phyloP scores from a whole-genome alignment of 2,329 filamentous ascomycete species.

The Cladosporium phlei region DNA sequence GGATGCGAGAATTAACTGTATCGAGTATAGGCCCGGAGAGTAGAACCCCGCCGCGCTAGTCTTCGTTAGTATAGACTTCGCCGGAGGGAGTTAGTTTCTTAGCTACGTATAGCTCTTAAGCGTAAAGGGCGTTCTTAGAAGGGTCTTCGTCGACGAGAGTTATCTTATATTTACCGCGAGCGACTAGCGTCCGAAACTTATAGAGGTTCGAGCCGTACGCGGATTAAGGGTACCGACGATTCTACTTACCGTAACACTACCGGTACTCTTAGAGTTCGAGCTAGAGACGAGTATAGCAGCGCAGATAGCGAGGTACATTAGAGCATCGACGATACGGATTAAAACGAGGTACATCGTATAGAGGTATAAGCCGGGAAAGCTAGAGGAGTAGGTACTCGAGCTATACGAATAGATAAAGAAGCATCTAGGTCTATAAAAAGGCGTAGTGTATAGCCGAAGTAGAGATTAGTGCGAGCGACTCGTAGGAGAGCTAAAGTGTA shows the following conservation, averaged over 20 bases:
- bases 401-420: neutral
- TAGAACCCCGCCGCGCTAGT: neutral
- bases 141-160: conserved; percentile 19
- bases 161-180: conserved; percentile 19
- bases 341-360: conserved; percentile 10
- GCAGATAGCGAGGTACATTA: conserved; percentile 16
- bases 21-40: neutral
- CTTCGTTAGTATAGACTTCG: neutral
- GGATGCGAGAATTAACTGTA: neutral
- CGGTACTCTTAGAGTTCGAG: conserved; percentile 14
- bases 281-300: conserved; percentile 17
- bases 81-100: neutral
- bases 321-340: conserved; percentile 13
- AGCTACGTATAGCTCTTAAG: conserved; percentile 12
- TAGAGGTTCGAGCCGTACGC: conserved; percentile 15
- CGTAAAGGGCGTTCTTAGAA: conserved; percentile 16
- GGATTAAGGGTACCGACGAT: conserved; percentile 12
- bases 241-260: conserved; percentile 16
- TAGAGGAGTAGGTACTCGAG: neutral
- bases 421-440: conserved; percentile 13
- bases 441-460: conserved; percentile 15
- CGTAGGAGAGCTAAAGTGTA: conserved; percentile 12
- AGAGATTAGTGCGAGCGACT: conserved; percentile 16
- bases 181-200: conserved; percentile 18
- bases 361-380: neutral